Percentiles rank a stretch among this genome's conserved stretches.
Conservation (phyloP, 768 basidiomycete genomes). For the Kwoniella bestiolae region DNA sequence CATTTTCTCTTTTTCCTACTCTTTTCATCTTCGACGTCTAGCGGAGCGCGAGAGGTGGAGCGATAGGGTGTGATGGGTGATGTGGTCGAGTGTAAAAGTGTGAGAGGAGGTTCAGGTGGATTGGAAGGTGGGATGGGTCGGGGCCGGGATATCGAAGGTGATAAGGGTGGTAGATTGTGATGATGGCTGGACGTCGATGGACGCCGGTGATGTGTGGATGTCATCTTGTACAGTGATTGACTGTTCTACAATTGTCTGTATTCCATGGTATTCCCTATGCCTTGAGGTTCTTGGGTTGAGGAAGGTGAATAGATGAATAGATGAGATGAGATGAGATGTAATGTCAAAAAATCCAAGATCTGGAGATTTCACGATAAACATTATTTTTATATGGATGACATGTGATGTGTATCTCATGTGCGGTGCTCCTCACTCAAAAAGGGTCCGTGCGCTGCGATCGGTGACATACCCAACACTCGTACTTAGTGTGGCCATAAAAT, state of each 20-base stretch:
- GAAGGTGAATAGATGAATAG: too few relatives aligned
- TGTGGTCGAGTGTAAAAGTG: constrained; percentile 31
- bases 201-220: constrained; percentile 8
- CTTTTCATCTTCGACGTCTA: neutral
- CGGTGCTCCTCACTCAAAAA: neutral
- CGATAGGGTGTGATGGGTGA: constrained; percentile 15
- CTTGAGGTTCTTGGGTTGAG: too few relatives aligned
- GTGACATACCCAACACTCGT: too few relatives aligned
- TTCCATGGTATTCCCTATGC: neutral
- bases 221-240: neutral
- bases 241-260: too few relatives aligned
- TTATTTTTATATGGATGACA: too few relatives aligned
- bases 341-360: too few relatives aligned
- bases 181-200: constrained; percentile 5
- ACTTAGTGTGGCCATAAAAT: too few relatives aligned
- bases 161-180: constrained; percentile 9
- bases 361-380: too few relatives aligned
- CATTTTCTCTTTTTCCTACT: constrained; percentile 4
- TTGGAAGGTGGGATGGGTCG: constrained; percentile 27
- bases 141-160: constrained; percentile 15
- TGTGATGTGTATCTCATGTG: too few relatives aligned
- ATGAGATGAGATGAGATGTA: too few relatives aligned
- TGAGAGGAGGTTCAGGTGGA: constrained; percentile 41
- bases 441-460: neutral
- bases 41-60: neutral